Evolutionary conservation across 1,284 basidiomycete species (phyloP), one percentile per base, ranked within the genome.

Genomic region (Trichosporon asahii): DNA sequence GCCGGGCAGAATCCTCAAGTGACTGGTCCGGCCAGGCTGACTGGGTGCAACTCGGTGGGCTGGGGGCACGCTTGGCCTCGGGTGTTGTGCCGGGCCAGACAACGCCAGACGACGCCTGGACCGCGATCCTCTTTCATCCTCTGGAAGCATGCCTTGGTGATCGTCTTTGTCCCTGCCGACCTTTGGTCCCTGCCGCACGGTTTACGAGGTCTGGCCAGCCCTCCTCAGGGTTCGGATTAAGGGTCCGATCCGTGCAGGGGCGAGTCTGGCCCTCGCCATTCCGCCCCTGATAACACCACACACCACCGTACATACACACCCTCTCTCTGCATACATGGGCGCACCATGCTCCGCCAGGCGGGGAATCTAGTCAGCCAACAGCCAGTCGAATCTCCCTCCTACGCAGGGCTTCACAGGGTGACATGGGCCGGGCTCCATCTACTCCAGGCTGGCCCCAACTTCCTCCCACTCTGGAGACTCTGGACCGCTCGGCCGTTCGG

Each of bases 131-230:
- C 49, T 18, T 25, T 25, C 18, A 46, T 46, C 44, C 49, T 53
- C 49, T 53, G 49, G 49, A 53, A 53, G 49, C 49, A 53, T 53
- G 49, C 49, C 49, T 53, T 53, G 49, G 49, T 53, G 49, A 53
- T 53, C 49, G 49, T 25, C 49, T 53, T 53, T 21, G 49, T 23
- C 49, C 49, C 49, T 53, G 23, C 21, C 49, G 23, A 53, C 49
- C 49, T 53, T 25, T 53, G 49, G n/a, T 8, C 49, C 49, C 49
- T 53, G 49, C 49, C 49, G 49, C 49, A 25, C 49, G 49, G 49
- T 53, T 23, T 53, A 53, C 49, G 49, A 53, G 49, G 49, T 25
- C 49, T 53, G 49, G 49, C 49, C 49, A 53, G 49, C 49, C 49
- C 49, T 25, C 49, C 49, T 53, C 49, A 53, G 49, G 49, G 49